Evolutionary conservation across 805 yeast genomes (phyloP).

Genomic region (Teunomyces pallodes): DNA sequence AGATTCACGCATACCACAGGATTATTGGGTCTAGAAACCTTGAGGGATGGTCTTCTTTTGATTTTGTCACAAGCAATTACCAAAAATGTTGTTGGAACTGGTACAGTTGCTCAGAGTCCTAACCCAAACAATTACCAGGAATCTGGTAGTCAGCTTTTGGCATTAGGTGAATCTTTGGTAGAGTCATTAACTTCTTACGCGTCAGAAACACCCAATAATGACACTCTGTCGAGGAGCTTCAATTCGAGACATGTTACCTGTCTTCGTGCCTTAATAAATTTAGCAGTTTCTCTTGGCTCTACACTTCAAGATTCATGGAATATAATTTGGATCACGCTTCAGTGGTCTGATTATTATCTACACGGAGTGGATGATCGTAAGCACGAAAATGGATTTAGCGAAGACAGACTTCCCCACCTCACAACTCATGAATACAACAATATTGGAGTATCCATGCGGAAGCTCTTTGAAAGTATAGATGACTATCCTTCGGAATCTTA

Average conservation of each 20-base stretch:
- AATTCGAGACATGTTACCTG: conserved; percentile 71
- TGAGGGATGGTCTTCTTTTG: conserved; percentile 51
- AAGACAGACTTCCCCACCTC: conserved; percentile 30
- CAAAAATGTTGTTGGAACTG: conserved; percentile 8
- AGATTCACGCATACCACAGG: conserved; percentile 83
- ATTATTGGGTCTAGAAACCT: conserved; percentile 51
- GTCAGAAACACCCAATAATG: background rate
- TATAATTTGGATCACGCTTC: conserved; percentile 56
- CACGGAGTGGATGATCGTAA: conserved; percentile 53
- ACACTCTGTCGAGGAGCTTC: conserved; percentile 36
- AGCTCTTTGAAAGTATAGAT: conserved; percentile 60
- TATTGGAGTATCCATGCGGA: conserved; percentile 56
- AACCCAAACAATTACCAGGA: conserved; percentile 12
- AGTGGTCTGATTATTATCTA: conserved; percentile 74
- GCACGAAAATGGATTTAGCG: conserved; percentile 15
- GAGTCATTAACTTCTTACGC: conserved; percentile 46
- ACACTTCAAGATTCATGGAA: conserved; percentile 68
- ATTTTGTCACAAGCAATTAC: conserved; percentile 27
- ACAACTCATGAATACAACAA: conserved; percentile 46
- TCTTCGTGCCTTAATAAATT: conserved; percentile 71
- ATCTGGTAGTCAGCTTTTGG: conserved; percentile 34
- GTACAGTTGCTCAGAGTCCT: background rate
- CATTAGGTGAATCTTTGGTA: conserved; percentile 51
- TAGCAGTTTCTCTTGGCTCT: conserved; percentile 81
- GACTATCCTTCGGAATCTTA: conserved; percentile 55